Evolutionary conservation across 345 rosid species (phyloP), one percentile per base, ranked within the genome.

Genomic region (Carallia brachiata): DNA sequence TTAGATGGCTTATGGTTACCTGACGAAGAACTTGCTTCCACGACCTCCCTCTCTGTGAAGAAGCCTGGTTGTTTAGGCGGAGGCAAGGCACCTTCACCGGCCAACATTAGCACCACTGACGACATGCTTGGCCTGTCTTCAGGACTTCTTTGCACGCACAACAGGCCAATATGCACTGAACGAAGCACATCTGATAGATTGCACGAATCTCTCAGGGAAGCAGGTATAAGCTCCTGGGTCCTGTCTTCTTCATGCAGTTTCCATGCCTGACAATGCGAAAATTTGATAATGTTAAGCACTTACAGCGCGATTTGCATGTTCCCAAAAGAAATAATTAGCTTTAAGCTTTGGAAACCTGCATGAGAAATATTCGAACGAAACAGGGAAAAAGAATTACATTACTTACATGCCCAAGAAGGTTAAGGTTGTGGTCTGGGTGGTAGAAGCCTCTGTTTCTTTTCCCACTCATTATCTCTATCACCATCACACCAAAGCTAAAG

Each of bases 381-480:
- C 23, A 23, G 23, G 23, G 23, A 23, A 23, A 23, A 23, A 23
- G 23, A 23, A 23, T 23, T 23, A 23, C 23, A 23, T 23, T 3
- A 16, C 71, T 68, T 68, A 68, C 71, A 44, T 68, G 71, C 9
- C 71, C 63, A 15, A 68, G 71, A 68, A 68, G 71, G 64, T 68
- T 68, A n/a, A 58, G 63, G 37, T 31, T 7, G 44, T 68, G 71
- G 2, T 68, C 63, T 7, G 63, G 40, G n/a, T 58, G 64, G 31
- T 13, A 18, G 40, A 68, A 68, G 12, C 64, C 57, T 68, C 40
- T 57, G 63, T 68, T 68, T 18, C 54, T 68, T 10, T 40, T 68
- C 40, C 71, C 63, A 56, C 55, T 68, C 8, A 44, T 31, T 6
- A 40, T 68, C 39, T 68, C 56, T 0, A 58, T n/a, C 36, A 58